These are phyloP conservation scores for Moesziomyces parantarcticus DNA, from an alignment of 1,284 basidiomycete species.

Conservation along the genomic window DNA sequence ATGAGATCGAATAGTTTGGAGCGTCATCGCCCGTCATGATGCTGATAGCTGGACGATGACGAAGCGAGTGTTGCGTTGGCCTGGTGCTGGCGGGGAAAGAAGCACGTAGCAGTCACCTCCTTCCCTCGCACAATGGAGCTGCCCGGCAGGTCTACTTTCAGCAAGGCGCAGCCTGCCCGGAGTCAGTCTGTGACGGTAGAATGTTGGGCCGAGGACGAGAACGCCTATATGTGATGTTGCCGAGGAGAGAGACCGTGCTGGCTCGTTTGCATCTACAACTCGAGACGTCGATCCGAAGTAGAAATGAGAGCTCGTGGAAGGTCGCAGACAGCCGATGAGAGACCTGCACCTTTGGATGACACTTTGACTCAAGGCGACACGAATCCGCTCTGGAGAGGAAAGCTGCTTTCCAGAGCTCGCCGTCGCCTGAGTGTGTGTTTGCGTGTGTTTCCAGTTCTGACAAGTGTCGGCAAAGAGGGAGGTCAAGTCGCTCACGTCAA, in stretches of 20 bases:
- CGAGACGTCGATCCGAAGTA: not conserved
- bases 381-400: no score
- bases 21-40: conserved; percentile 15
- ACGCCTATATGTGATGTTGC: not conserved
- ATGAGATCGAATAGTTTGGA: not conserved
- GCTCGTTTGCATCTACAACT: not conserved
- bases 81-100: conserved; percentile 11
- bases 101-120: conserved; percentile 8
- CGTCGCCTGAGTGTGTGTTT: no score
- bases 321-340: not conserved
- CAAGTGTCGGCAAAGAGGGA: not conserved
- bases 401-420: no score
- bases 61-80: not conserved
- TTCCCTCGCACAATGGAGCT: conserved; percentile 1
- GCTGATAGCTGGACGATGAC: not conserved
- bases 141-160: not conserved
- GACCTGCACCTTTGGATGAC: not conserved
- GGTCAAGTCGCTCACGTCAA: not conserved
- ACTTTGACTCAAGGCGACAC: not conserved
- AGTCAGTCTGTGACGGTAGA: not conserved
- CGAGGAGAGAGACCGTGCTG: not conserved
- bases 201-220: not conserved
- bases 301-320: not conserved
- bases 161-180: not conserved
- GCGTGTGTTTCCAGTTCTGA: no score